Conservation (phyloP, 768 basidiomycete species). For the Termitomyces sp. region DNA sequence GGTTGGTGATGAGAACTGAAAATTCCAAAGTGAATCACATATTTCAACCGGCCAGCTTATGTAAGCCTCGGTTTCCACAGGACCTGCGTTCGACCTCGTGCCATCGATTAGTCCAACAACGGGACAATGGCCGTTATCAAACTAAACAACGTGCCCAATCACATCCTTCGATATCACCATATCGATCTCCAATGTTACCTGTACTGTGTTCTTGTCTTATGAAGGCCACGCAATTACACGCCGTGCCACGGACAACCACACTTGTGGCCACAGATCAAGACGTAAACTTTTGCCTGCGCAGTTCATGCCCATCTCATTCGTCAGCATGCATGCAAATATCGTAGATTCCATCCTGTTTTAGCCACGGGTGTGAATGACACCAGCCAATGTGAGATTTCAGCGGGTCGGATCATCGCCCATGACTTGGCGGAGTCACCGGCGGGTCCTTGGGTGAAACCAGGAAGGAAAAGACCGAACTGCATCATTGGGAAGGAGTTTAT, state of each 20-base stretch:
- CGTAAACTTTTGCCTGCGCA: neutral
- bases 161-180: neutral
- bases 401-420: conserved; percentile 11
- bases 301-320: neutral
- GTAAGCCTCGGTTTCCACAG: too few species aligned
- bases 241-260: neutral
- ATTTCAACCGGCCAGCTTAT: conserved; percentile 15
- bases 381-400: conserved; percentile 1
- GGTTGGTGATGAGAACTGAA: conserved; percentile 26
- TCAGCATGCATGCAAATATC: neutral
- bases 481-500: neutral
- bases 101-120: too few species aligned
- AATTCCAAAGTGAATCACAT: conserved; percentile 6
- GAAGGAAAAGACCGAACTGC: neutral
- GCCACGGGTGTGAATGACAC: neutral
- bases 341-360: neutral
- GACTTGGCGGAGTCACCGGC: neutral
- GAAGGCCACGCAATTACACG: too few species aligned
- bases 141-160: too few species aligned
- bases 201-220: too few species aligned
- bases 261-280: neutral
- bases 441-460: conserved; percentile 6
- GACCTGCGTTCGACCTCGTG: too few species aligned
- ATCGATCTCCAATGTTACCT: neutral
- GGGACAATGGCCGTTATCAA: too few species aligned